Evolutionary conservation across 129 eudicot species (phyloP), one percentile per base, ranked within the genome.

Genomic region (Flaveria sonorensis): DNA sequence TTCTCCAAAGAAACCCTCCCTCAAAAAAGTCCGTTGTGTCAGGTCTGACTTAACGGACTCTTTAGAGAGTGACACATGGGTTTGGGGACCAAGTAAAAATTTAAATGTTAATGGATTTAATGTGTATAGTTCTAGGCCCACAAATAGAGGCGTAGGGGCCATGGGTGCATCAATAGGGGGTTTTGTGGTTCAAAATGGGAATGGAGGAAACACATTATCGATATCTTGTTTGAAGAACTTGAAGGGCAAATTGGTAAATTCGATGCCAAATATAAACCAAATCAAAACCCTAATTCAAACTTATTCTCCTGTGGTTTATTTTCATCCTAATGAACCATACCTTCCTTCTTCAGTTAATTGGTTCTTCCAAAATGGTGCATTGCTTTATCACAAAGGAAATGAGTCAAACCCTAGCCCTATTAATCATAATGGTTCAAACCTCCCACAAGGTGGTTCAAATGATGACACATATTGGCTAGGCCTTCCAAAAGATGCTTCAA

Each of bases 351-450:
- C 86, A 0, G 92, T 88, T 42, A 45, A 75, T 53, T 88, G 92
- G 92, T 88, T 83, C 83, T 88, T 85, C 59, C 30, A 59, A 67
- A 85, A 88, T 55, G 92, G 92, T 28, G 90, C 88, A 77, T 75
- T 83, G 36, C 74, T 88, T 14, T 86, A 81, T 69, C 77, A 83
- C 26, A 70, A 75, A 83, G 86, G 85, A 8, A 81, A 79, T 19
- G 86, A 85, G 76, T 75, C 88, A 2, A 83, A 72, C 24, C 88
- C 90, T 7, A 69, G 21, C 39, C 70, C 71, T 57, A 83, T 88
- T 59, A 48, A 60, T 16, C 68, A 68, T 20, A 64, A 59, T 10
- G 92, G 92, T 48, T 74, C 82, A 57, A 85, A 81, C 70, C 88
- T 88, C 10, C 92, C 90, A 40, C 86, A 78, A 77, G 87, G 83